A percentile compares a stretch with the other conserved stretches of the same genome.
phyloP scores from a whole-genome alignment of 306 rosid species.

The Cicer bijugum region DNA sequence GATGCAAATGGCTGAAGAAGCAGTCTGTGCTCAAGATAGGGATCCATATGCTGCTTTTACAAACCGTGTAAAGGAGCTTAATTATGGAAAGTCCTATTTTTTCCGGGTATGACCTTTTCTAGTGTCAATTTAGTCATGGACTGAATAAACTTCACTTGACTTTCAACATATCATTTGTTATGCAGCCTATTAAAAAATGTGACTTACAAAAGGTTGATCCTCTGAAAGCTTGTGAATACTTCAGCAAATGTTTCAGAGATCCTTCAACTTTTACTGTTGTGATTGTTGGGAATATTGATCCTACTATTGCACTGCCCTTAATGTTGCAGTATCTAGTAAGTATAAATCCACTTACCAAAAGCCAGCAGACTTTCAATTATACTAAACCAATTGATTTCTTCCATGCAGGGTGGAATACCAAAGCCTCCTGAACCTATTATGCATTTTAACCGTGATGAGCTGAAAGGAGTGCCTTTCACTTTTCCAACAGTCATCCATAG shows the following conservation, averaged over 20 bases:
- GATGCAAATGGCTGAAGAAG: slow-evolving; percentile 99
- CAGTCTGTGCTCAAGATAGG: slow-evolving; percentile 92
- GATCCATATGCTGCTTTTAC: slow-evolving; percentile 93
- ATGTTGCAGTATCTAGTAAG: slow-evolving; percentile 89
- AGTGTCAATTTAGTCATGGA: slow-evolving; percentile 38
- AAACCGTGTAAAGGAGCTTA: slow-evolving; percentile 96
- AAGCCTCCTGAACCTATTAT: slow-evolving; percentile 76
- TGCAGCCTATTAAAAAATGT: slow-evolving; percentile 78
- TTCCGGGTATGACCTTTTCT: slow-evolving; percentile 69
- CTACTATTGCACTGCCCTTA: slow-evolving; percentile 82
- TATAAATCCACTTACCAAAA: slow-evolving; percentile 43
- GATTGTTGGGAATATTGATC: slow-evolving; percentile 85
- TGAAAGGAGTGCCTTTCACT: slow-evolving; percentile 86
- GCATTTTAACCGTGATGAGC: slow-evolving; percentile 79
- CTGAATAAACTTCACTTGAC: slow-evolving; percentile 41
- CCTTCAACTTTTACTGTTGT: slow-evolving; percentile 90
- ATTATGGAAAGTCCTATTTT: slow-evolving; percentile 94
- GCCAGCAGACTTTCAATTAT: slow-evolving; percentile 33
- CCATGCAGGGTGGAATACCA: slow-evolving; percentile 88
- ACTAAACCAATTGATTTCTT: slow-evolving; percentile 40
- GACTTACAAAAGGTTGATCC: slow-evolving; percentile 92
- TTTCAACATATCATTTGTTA: slow-evolving; percentile 42
- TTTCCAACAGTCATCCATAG: slow-evolving; percentile 68
- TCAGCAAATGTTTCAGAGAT: slow-evolving; percentile 90
- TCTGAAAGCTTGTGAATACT: slow-evolving; percentile 87